Evolutionary conservation across 1,284 basidiomycete species (phyloP).

Genomic region (Mycena sp.): DNA sequence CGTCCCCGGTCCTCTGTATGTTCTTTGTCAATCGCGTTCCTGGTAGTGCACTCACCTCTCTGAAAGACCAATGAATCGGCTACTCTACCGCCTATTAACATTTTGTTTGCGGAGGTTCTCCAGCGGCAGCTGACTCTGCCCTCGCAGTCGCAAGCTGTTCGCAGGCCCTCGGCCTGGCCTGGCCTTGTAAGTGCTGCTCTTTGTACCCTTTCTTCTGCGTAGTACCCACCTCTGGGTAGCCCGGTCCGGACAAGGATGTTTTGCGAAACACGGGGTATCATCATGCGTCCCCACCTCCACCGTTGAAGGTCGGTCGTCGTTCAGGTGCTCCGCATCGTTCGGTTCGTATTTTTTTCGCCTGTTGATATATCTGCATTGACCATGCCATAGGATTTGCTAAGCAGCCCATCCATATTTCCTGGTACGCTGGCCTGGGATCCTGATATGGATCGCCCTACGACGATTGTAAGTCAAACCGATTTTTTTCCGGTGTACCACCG

Average conservation of each 20-base stretch:
- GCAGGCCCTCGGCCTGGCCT: slow-evolving; percentile 29
- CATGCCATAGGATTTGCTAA: neutral
- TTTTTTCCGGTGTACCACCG: too few species aligned
- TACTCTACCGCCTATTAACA: slow-evolving; percentile 26
- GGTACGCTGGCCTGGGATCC: slow-evolving; percentile 6
- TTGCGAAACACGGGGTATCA: slow-evolving; percentile 7
- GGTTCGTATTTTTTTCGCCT: slow-evolving; percentile 5
- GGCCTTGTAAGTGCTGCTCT: slow-evolving; percentile 24
- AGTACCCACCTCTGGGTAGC: slow-evolving; percentile 1
- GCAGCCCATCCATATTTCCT: slow-evolving; percentile 25
- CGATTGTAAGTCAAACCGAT: neutral
- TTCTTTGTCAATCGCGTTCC: slow-evolving; percentile 5
- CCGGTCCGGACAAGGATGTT: slow-evolving; percentile 26
- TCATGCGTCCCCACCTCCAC: slow-evolving; percentile 13
- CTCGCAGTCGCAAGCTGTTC: slow-evolving; percentile 12
- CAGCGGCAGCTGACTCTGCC: slow-evolving; percentile 22
- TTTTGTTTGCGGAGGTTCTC: slow-evolving; percentile 27
- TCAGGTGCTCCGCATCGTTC: neutral
- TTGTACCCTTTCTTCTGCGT: neutral
- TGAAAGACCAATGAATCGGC: slow-evolving; percentile 6
- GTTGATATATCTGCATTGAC: neutral
- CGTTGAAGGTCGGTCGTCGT: slow-evolving; percentile 22
- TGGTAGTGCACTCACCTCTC: neutral
- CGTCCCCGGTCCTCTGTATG: slow-evolving; percentile 18
- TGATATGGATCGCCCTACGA: neutral